phyloP scores from a whole-genome alignment of 441 rosid species.

The Erodium texanum region DNA sequence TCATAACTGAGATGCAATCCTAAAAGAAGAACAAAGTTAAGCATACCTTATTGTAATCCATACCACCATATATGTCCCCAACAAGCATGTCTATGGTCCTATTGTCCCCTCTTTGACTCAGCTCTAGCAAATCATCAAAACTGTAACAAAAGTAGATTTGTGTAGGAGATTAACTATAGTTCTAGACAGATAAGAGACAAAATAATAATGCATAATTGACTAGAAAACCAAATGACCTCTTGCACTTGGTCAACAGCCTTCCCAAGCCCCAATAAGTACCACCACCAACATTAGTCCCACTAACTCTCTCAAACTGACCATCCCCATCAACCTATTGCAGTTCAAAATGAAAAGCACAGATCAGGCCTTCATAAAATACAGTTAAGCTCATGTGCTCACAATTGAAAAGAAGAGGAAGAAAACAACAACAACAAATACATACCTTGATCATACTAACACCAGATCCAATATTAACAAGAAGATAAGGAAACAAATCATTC shows the following conservation, averaged over 20 bases:
- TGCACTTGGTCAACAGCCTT: constrained; percentile 90
- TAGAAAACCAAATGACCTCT: constrained; percentile 45
- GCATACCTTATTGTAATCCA: constrained; percentile 89
- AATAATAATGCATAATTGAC: not conserved
- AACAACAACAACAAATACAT: constrained; percentile 1
- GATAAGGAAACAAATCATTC: constrained; percentile 94
- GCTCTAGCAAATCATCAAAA: constrained; percentile 94
- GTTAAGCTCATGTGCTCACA: constrained; percentile 13
- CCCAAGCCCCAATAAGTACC: constrained; percentile 99
- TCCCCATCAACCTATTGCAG: constrained; percentile 88
- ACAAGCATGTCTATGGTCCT: constrained; percentile 96
- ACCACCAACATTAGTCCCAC: constrained; percentile 99
- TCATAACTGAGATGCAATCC: not conserved
- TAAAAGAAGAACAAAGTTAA: constrained; percentile 13
- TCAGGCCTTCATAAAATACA: constrained; percentile 8
- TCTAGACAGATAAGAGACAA: constrained; percentile 11
- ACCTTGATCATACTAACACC: constrained; percentile 99
- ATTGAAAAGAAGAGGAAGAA: constrained; percentile 11
- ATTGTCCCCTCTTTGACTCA: constrained; percentile 96
- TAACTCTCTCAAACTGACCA: constrained; percentile 91
- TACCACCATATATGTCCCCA: constrained; percentile 98
- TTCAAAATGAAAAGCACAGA: constrained; percentile 16
- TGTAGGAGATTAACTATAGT: constrained; percentile 7
- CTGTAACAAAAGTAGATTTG: constrained; percentile 30
- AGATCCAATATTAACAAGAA: constrained; percentile 95